Evolutionary conservation across 805 yeast species (phyloP), one percentile per base, ranked within the genome.

Genomic region (Saccharomycopsis sp.): DNA sequence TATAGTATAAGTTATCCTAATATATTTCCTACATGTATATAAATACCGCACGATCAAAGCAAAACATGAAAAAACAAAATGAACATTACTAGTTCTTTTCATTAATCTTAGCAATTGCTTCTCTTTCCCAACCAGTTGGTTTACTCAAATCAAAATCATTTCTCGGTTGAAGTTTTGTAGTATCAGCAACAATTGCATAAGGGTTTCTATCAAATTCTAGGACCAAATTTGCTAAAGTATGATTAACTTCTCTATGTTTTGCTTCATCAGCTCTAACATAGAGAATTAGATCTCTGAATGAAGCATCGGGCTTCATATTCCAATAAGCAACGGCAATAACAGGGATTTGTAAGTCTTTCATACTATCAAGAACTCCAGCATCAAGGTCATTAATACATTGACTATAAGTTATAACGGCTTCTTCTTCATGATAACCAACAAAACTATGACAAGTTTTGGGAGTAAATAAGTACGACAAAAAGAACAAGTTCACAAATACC

Each of bases 361-460:
- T 67, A 31, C 63, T 65, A 2, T 75, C 72, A 37, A 76, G 58
- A 31, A 64, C 58, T 4, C 75, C 75, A 4, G 55, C 51, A 30
- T 72, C 72, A 28, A 71, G 53, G 50, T 79, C 77, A 29, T 68
- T 68, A 25, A 76, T 52, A 33, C 81, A 61, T 51, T 80, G 74
- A 2, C 81, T 63, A 53, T 79, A 80, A 0, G 88, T 80, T 37
- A 68, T 60, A 13, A 80, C 82, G 2, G 86, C 86, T 53, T 80
- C 87, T 52, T 79, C 88, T 56, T 79, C 88, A 37, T 80, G 61
- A 52, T 80, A 80, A 2, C 88, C 88, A 35, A 79, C 88, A 54
- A 79, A 79, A 45, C 88, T 61, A 50, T 80, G 88, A 51, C 87
- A 79, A 30, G 75, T 68, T 33, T 68, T 64, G 10, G 88, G 88